Evolutionary conservation across 2,329 filamentous ascomycete species (phyloP).

Genomic region (Diaporthe sp.): DNA sequence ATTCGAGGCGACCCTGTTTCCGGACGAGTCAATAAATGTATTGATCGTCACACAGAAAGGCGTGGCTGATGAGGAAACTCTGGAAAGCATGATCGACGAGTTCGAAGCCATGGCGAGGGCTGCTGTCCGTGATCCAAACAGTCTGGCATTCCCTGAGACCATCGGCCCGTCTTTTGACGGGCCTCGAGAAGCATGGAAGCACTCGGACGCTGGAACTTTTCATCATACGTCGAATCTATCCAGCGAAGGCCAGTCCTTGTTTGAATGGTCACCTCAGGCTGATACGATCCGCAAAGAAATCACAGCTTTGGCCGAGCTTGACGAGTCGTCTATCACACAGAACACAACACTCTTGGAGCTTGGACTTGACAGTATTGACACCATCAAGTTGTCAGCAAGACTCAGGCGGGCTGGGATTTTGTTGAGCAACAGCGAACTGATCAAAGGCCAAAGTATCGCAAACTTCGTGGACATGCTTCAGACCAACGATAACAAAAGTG

Average conservation of each 20-base stretch:
- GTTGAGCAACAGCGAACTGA: slow-evolving; percentile 81
- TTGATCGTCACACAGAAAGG: slow-evolving; percentile 70
- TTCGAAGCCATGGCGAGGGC: slow-evolving; percentile 50
- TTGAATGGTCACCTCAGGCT: slow-evolving; percentile 71
- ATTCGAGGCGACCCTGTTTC: slow-evolving; percentile 75
- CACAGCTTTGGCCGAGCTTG: slow-evolving; percentile 69
- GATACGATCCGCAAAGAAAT: slow-evolving; percentile 71
- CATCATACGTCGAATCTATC: background rate
- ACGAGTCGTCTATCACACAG: slow-evolving; percentile 64
- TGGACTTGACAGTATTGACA: slow-evolving; percentile 92
- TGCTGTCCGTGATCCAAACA: slow-evolving; percentile 42
- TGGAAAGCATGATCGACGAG: slow-evolving; percentile 54
- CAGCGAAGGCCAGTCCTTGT: slow-evolving; percentile 45
- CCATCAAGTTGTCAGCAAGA: slow-evolving; percentile 84
- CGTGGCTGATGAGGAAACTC: slow-evolving; percentile 47
- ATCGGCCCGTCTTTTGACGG: background rate
- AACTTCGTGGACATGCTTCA: slow-evolving; percentile 62
- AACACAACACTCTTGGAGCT: slow-evolving; percentile 81
- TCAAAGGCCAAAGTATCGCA: slow-evolving; percentile 77
- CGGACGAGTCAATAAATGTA: slow-evolving; percentile 62
- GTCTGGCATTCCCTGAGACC: slow-evolving; percentile 20
- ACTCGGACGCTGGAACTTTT: background rate
- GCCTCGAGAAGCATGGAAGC: background rate
- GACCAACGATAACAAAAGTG: slow-evolving; percentile 5
- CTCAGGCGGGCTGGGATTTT: slow-evolving; percentile 71